These are phyloP conservation scores for Penicillium parvum DNA, from an alignment of 495 filamentous ascomycete genomes.

Conservation along the genomic window DNA sequence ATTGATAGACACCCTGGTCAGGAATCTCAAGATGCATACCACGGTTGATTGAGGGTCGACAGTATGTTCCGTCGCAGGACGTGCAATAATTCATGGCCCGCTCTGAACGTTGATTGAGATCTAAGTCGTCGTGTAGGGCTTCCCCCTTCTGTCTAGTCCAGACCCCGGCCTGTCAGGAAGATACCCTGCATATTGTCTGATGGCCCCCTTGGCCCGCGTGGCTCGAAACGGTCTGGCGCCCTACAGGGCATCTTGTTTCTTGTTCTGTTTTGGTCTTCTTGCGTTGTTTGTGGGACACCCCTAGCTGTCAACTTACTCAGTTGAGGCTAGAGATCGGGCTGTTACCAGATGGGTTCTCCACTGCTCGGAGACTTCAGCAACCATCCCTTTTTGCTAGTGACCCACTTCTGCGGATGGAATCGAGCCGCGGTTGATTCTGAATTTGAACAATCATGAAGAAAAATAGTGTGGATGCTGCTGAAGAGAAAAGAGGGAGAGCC, in stretches of 20 bases:
- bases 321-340: conserved; percentile 32
- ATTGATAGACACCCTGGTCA: conserved; percentile 5
- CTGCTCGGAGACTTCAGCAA: conserved; percentile 20
- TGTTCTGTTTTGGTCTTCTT: neutral
- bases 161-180: too few relatives aligned
- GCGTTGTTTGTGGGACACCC: conserved; percentile 13
- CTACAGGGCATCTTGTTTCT: conserved; percentile 1
- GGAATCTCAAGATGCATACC: conserved; percentile 10
- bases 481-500: neutral
- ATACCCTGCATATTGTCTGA: too few relatives aligned
- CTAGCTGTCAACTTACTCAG: conserved; percentile 34
- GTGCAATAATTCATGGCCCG: conserved; percentile 5
- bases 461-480: too few relatives aligned
- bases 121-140: too few relatives aligned
- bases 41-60: too few relatives aligned
- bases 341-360: conserved; percentile 30
- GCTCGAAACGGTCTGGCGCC: conserved; percentile 9
- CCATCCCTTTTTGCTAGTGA: conserved; percentile 12
- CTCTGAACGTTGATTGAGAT: too few relatives aligned
- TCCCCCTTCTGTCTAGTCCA: too few relatives aligned
- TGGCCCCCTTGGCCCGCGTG: too few relatives aligned
- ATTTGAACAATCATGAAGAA: too few relatives aligned
- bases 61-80: conserved; percentile 8
- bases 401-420: neutral
- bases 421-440: conserved; percentile 8